Percentiles rank a stretch among this genome's conserved stretches.
These are phyloP conservation scores for Phytophthora agathidicida DNA, from an alignment of 352 stramenopile genomes.

Conservation along the genomic window DNA sequence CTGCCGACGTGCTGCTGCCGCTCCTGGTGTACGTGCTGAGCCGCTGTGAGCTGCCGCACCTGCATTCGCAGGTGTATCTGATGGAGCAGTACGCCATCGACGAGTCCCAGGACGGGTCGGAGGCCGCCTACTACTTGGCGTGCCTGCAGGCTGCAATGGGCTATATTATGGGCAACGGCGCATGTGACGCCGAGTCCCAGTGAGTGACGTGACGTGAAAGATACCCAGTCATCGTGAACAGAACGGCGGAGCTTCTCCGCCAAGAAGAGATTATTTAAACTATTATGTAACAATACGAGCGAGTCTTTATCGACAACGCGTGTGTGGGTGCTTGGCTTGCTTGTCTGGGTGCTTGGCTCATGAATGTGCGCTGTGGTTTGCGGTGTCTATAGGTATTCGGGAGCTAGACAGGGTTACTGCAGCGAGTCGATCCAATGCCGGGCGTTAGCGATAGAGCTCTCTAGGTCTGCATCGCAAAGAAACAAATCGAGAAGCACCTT, in stretches of 20 bases:
- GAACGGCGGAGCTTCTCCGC: constrained; percentile 18
- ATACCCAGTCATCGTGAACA: constrained; percentile 25
- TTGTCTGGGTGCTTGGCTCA: background rate
- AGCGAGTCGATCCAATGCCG: constrained; percentile 76
- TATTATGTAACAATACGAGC: constrained; percentile 45
- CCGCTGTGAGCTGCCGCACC: constrained; percentile 65
- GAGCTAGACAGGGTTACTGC: constrained; percentile 41
- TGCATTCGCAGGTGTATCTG: constrained; percentile 79
- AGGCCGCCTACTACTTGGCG: constrained; percentile 85
- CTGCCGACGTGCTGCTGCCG: constrained; percentile 78
- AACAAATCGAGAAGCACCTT: constrained; percentile 4
- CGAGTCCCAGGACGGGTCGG: constrained; percentile 66
- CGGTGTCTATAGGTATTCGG: constrained; percentile 6
- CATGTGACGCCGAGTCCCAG: constrained; percentile 17
- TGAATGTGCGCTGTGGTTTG: constrained; percentile 6
- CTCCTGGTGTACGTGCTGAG: constrained; percentile 80
- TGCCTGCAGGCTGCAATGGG: constrained; percentile 79
- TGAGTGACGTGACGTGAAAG: constrained; percentile 11
- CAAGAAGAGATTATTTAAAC: constrained; percentile 41
- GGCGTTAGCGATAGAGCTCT: constrained; percentile 54
- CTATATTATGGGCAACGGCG: constrained; percentile 69
- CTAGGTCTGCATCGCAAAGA: constrained; percentile 21
- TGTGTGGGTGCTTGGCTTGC: constrained; percentile 1
- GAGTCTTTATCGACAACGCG: constrained; percentile 27
- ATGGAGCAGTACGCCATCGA: constrained; percentile 85